phyloP scores from a whole-genome alignment of 1,284 basidiomycete species.

The Trametes hirsuta region DNA sequence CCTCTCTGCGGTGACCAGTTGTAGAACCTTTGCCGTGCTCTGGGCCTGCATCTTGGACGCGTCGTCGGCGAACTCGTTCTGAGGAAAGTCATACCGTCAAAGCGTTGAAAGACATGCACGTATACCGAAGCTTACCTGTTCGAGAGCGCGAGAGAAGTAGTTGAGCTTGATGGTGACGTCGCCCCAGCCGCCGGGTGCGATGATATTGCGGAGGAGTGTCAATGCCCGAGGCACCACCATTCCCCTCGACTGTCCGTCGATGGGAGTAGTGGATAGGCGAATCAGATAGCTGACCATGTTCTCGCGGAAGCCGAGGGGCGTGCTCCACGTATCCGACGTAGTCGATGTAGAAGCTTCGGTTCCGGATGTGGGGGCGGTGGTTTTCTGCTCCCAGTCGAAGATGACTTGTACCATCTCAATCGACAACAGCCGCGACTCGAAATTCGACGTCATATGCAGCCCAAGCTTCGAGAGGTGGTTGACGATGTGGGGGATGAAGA shows the following conservation, averaged over 20 bases:
- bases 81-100: background rate
- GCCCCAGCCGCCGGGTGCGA: slow-evolving; percentile 86
- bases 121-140: slow-evolving; percentile 58
- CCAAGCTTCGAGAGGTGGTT: slow-evolving; percentile 90
- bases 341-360: slow-evolving; percentile 28
- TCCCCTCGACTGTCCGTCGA: slow-evolving; percentile 68
- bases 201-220: slow-evolving; percentile 79
- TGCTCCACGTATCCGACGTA: slow-evolving; percentile 55
- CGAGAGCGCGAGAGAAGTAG: slow-evolving; percentile 84
- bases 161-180: slow-evolving; percentile 93
- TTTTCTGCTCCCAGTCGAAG: slow-evolving; percentile 85
- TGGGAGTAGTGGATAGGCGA: slow-evolving; percentile 78
- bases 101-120: background rate
- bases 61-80: slow-evolving; percentile 79
- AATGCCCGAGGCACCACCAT: slow-evolving; percentile 80
- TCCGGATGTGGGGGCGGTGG: slow-evolving; percentile 37
- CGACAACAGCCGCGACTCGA: slow-evolving; percentile 82
- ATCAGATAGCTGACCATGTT: slow-evolving; percentile 94
- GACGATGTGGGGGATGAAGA: slow-evolving; percentile 97
- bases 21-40: slow-evolving; percentile 88
- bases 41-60: slow-evolving; percentile 70
- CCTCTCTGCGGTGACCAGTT: slow-evolving; percentile 85
- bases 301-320: slow-evolving; percentile 83
- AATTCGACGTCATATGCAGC: slow-evolving; percentile 72
- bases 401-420: slow-evolving; percentile 88